Conservation (phyloP, 2,329 filamentous ascomycete genomes). For the Alternaria sp. region DNA sequence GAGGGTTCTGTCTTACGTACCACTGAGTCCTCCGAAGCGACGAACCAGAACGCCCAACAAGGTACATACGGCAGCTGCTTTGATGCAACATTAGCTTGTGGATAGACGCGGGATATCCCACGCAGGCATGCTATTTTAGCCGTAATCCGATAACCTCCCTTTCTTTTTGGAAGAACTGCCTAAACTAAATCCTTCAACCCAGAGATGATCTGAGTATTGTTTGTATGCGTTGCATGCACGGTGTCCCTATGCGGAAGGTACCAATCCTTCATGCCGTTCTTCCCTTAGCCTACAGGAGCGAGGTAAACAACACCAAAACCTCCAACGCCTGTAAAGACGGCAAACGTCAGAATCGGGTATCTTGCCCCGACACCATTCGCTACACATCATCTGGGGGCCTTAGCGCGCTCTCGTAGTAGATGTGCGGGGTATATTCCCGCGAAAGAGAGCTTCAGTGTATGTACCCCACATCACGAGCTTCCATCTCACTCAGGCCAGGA, state of each 20-base stretch:
- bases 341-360: background rate
- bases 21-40: background rate
- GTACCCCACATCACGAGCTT: constrained; percentile 4
- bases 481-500: background rate
- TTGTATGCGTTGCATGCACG: background rate
- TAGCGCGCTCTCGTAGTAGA: background rate
- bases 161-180: background rate
- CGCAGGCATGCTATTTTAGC: background rate
- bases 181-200: background rate
- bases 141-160: background rate
- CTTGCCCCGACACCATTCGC: background rate
- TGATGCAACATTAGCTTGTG: background rate
- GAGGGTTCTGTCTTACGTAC: constrained; percentile 1
- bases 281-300: background rate
- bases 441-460: background rate
- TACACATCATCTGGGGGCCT: background rate
- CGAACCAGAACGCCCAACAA: background rate
- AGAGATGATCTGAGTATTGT: background rate
- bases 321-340: background rate
- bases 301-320: background rate
- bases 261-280: background rate
- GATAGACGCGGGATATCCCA: background rate
- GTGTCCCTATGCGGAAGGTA: background rate
- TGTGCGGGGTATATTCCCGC: background rate
- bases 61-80: background rate